phyloP scores from a whole-genome alignment of 208 protist genomes.

The Herpetomonas tarakana region DNA sequence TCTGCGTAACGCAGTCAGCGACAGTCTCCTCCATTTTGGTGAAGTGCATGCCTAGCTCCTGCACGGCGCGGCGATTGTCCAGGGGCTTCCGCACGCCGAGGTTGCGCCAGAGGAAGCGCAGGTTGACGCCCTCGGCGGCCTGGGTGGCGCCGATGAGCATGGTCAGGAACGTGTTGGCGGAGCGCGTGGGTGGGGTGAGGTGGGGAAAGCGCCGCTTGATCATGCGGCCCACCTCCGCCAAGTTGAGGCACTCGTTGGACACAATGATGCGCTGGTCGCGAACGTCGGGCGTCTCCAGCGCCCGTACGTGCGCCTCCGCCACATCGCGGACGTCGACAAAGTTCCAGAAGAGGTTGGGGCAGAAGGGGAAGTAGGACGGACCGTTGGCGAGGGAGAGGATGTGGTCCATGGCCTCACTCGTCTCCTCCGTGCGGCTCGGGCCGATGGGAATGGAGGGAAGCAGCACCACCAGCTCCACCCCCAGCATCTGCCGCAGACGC shows the following conservation, averaged over 20 bases:
- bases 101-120: constrained; percentile 80
- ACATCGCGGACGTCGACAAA: constrained; percentile 90
- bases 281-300: constrained; percentile 64
- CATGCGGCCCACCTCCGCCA: constrained; percentile 61
- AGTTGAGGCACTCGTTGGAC: constrained; percentile 67
- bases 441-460: constrained; percentile 84
- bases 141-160: constrained; percentile 53
- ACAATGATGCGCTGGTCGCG: constrained; percentile 86
- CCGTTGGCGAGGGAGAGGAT: constrained; percentile 70
- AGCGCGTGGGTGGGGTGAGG: constrained; percentile 72
- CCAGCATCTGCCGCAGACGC: constrained; percentile 84
- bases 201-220: constrained; percentile 78
- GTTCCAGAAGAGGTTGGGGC: constrained; percentile 86
- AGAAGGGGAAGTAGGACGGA: constrained; percentile 72
- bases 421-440: constrained; percentile 77
- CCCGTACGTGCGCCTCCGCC: constrained; percentile 79
- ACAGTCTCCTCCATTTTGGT: constrained; percentile 80
- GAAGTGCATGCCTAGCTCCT: constrained; percentile 64
- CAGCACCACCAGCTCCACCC: constrained; percentile 85
- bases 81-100: constrained; percentile 77
- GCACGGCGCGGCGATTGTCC: constrained; percentile 46
- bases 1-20: constrained; percentile 57
- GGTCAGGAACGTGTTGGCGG: constrained; percentile 77
- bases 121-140: constrained; percentile 45
- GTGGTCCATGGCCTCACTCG: constrained; percentile 74